Conservation (phyloP, 2,329 filamentous ascomycete genomes). For the Beauveria rudraprayagi region DNA sequence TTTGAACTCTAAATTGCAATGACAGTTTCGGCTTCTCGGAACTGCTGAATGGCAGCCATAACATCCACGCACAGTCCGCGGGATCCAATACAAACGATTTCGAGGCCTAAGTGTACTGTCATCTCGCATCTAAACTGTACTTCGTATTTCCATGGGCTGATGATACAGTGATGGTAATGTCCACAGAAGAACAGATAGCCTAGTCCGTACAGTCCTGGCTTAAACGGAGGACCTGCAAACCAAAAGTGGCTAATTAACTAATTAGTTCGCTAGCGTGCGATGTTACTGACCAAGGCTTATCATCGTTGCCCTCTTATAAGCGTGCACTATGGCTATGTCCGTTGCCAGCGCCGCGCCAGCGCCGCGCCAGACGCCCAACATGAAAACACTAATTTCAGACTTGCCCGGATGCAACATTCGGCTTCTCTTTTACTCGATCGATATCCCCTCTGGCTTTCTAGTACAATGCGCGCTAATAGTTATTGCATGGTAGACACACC, state of each 20-base stretch:
- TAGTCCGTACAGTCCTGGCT: background rate
- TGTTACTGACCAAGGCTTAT: too few relatives aligned
- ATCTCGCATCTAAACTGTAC: too few relatives aligned
- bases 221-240: background rate
- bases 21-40: background rate
- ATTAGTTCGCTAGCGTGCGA: too few relatives aligned
- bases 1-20: background rate
- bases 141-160: background rate
- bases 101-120: background rate
- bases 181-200: background rate
- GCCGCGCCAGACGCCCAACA: background rate
- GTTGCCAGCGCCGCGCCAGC: background rate
- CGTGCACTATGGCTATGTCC: background rate
- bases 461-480: too few relatives aligned
- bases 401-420: background rate
- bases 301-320: too few relatives aligned
- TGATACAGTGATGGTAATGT: background rate
- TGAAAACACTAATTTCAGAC: background rate
- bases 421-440: background rate
- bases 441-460: too few relatives aligned
- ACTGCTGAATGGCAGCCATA: background rate
- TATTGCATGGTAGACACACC: background rate
- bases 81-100: background rate
- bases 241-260: too few relatives aligned
- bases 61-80: background rate